phyloP scores from a whole-genome alignment of 176 grass and related monocot genomes.

The Cenchrus purpureus region DNA sequence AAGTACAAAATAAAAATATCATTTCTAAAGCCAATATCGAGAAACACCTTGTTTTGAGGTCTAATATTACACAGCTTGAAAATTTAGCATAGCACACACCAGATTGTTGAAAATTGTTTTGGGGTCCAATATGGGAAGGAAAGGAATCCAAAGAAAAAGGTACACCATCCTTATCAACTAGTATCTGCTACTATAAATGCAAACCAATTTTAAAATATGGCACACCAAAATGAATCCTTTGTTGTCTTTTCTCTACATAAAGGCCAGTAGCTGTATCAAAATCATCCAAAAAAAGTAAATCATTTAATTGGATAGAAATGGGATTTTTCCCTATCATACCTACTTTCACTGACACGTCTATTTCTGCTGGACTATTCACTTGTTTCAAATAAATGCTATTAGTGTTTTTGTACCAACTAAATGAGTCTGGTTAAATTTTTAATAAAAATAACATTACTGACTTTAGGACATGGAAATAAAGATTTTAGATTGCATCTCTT shows the following conservation, averaged over 20 bases:
- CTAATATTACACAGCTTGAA: conserved; percentile 9
- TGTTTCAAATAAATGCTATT: no score
- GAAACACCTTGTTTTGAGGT: not conserved
- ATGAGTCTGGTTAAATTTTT: not conserved
- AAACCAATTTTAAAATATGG: not conserved
- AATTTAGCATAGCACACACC: not conserved
- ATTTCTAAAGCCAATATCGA: not conserved
- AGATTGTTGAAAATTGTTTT: not conserved
- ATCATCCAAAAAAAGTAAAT: no score
- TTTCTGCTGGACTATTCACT: no score
- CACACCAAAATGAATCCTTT: not conserved
- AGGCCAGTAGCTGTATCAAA: no score
- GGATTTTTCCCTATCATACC: no score
- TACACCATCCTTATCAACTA: conserved; percentile 19
- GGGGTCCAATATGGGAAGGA: not conserved
- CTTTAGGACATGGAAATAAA: not conserved
- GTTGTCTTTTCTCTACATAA: not conserved
- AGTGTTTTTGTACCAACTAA: no score
- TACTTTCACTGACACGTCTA: no score
- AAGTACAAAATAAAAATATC: conserved; percentile 7
- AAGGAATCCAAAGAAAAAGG: conserved; percentile 11
- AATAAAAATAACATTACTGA: conserved; percentile 16
- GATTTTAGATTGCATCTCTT: not conserved
- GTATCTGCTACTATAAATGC: not conserved
- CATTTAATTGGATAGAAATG: no score